Percentiles rank a stretch among this genome's conserved stretches.
Conservation (phyloP, 164 flowering plant genomes). For the Sedum album region DNA sequence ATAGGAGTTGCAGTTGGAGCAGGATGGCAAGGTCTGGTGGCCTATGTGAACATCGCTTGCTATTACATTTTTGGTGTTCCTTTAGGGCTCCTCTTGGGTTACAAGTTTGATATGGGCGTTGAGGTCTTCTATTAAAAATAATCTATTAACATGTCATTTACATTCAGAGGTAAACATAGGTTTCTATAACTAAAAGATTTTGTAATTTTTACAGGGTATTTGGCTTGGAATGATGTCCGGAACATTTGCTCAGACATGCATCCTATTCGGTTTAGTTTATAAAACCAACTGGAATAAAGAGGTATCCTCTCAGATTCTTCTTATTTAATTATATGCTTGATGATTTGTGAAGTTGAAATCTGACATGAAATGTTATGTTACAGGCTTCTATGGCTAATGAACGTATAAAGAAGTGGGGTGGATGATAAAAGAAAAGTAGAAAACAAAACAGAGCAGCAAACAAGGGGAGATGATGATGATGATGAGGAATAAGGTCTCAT, state of each 20-base stretch:
- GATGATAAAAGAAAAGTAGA: neutral
- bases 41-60: conserved; percentile 57
- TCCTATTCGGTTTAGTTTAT: conserved; percentile 38
- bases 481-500: no score
- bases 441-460: neutral
- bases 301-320: conserved; percentile 23
- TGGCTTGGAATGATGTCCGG: conserved; percentile 68
- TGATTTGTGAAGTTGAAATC: no score
- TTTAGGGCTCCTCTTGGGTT: conserved; percentile 49
- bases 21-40: conserved; percentile 74
- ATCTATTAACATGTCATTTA: neutral
- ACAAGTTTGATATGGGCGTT: conserved; percentile 25
- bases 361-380: neutral
- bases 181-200: no score
- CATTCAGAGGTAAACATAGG: neutral
- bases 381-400: conserved; percentile 8
- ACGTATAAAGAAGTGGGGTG: conserved; percentile 23
- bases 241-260: conserved; percentile 34
- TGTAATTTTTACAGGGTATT: conserved; percentile 40
- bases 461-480: no score
- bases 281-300: conserved; percentile 63
- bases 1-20: conserved; percentile 76
- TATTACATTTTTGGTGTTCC: conserved; percentile 65
- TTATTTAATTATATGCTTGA: no score
- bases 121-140: neutral